Conservation (phyloP, 2,329 filamentous ascomycete species). For the Beauveria sp. region DNA sequence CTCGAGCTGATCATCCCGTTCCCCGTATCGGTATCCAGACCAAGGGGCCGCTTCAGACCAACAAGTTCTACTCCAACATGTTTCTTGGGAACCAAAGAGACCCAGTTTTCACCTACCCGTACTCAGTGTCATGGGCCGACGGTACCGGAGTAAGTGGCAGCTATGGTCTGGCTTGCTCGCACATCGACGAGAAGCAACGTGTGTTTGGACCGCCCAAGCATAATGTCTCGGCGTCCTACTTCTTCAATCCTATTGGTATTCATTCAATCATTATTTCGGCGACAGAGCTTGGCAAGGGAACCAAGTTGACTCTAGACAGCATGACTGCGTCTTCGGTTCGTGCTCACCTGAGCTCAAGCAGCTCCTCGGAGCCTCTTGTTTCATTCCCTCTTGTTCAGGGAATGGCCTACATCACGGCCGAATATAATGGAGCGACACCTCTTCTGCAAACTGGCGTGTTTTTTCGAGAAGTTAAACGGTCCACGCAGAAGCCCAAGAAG, state of each 20-base stretch:
- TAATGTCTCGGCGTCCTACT: constrained; percentile 59
- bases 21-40: constrained; percentile 43
- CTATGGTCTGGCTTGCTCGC: constrained; percentile 72
- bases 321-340: constrained; percentile 54
- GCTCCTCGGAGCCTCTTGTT: constrained; percentile 50
- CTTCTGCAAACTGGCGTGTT: constrained; percentile 67
- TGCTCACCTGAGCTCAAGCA: constrained; percentile 55
- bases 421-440: constrained; percentile 65
- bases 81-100: constrained; percentile 66
- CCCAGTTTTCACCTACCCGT: constrained; percentile 69
- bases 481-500: constrained; percentile 47
- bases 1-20: constrained; percentile 50
- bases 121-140: constrained; percentile 60
- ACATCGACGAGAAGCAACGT: constrained; percentile 60
- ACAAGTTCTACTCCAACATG: constrained; percentile 78
- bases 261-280: constrained; percentile 78
- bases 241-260: constrained; percentile 73
- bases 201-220: constrained; percentile 54
- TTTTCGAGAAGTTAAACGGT: constrained; percentile 60
- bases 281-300: constrained; percentile 56
- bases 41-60: constrained; percentile 54
- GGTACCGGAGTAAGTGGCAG: constrained; percentile 55
- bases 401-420: constrained; percentile 76
- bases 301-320: constrained; percentile 46
- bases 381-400: constrained; percentile 82